Conservation (phyloP, 2,329 filamentous ascomycete genomes). For the Fusarium xylarioides region DNA sequence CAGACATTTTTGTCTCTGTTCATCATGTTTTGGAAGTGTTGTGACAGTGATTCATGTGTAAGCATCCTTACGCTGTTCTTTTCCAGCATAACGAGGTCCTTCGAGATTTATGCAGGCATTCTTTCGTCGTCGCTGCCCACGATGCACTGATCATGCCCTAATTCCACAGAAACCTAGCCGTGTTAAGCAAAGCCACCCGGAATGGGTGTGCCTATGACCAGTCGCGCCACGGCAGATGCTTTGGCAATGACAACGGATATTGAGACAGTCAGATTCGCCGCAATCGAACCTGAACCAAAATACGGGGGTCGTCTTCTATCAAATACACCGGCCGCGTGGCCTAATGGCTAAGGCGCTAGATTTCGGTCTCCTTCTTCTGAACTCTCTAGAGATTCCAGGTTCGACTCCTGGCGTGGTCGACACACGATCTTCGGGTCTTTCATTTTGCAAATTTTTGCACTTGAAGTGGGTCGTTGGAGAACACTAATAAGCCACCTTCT, state of each 20-base stretch:
- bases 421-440: neutral
- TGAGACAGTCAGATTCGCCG: rapidly evolving
- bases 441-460: neutral
- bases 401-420: constrained; percentile 32
- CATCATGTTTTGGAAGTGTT: neutral
- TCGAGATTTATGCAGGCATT: neutral
- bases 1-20: neutral
- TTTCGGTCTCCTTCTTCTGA: constrained; percentile 22
- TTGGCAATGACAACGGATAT: neutral
- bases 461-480: neutral
- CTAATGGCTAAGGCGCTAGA: constrained; percentile 34
- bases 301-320: rapidly evolving
- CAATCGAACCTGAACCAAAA: rapidly evolving
- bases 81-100: neutral
- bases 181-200: neutral
- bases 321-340: constrained; percentile 18
- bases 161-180: neutral
- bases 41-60: neutral
- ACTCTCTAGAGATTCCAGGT: constrained; percentile 33
- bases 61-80: neutral
- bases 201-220: neutral
- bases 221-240: neutral
- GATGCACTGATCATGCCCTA: neutral
- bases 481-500: neutral
- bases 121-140: neutral